Evolutionary conservation across 1,284 basidiomycete species (phyloP), one percentile per base, ranked within the genome.

Genomic region (Cystobasidiaceae sp.): DNA sequence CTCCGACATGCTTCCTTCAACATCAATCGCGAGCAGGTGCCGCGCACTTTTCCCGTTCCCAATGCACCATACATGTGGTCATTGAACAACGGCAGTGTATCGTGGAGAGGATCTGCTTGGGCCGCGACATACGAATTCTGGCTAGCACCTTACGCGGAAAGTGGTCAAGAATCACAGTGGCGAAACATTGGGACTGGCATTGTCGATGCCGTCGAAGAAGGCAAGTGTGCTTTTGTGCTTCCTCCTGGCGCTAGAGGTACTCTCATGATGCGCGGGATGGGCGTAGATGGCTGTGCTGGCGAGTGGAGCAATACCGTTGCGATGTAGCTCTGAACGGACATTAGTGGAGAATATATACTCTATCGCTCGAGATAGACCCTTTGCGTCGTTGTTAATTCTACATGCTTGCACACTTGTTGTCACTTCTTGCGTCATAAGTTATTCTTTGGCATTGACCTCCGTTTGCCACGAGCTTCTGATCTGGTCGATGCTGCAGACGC

Each of bases 61-160:
- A 21, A 37, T 51, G 45, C 56, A 17, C 64, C 64, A 4, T 28
- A 66, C 19, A 28, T 66, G 6, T 66, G 64, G 64, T 32, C 46
- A 25, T 25, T 21, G n/a, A 27, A 34, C 1, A 33, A 44, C 13
- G 49, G 56, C 6, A 43, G 49, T 17, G 44, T 66, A 9, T 51
- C 37, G 4, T 66, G 64, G 64, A 33, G 49, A n/a, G 64, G 64
- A 33, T 48, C 64, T 23, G 64, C 64, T 32, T 66, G 64, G 64
- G 64, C 64, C 6, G 54, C 33, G 1, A 51, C 37, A 11, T 66
- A 66, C 41, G 64, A 66, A 48, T 46, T 66, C 6, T 66, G 64
- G 64, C 48, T 64, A 23, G 52, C 39, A 17, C 56, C 34, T 33
- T n/a, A 43, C 23, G 28, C 28, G 4, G 15, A 21, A 32, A 21